A percentile compares a stretch with the other conserved stretches of the same genome.
phyloP scores from a whole-genome alignment of 345 rosid genomes.

The Boechera divaricarpa region DNA sequence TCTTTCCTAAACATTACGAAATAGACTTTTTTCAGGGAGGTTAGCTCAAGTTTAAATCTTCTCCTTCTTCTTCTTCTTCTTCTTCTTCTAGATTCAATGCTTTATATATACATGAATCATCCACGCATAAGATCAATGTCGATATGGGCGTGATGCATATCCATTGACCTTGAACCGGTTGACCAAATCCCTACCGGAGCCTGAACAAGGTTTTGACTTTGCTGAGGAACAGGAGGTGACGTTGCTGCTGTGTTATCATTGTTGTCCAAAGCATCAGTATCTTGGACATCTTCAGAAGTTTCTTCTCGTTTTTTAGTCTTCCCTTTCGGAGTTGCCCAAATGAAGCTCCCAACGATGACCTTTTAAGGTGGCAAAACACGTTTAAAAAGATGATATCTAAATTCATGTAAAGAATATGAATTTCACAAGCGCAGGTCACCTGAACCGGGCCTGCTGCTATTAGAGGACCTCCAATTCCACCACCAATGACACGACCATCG shows the following conservation, averaged over 20 bases:
- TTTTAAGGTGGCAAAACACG: conserved; percentile 32
- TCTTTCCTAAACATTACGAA: conserved; percentile 31
- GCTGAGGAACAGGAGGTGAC: conserved; percentile 53
- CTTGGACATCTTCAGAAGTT: conserved; percentile 51
- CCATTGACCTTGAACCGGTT: conserved; percentile 65
- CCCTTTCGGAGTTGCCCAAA: conserved; percentile 73
- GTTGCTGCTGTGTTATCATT: conserved; percentile 42
- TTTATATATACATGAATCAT: conserved; percentile 44
- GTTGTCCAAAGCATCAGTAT: conserved; percentile 44
- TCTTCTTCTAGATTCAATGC: conserved; percentile 30
- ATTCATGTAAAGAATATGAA: background rate
- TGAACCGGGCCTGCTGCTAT: conserved; percentile 92
- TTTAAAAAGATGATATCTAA: background rate
- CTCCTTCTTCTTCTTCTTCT: conserved; percentile 22
- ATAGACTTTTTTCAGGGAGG: conserved; percentile 22
- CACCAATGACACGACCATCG: conserved; percentile 94
- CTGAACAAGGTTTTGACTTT: conserved; percentile 67
- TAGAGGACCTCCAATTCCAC: conserved; percentile 89
- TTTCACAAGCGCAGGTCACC: conserved; percentile 44
- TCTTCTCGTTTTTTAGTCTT: conserved; percentile 67
- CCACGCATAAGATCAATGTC: conserved; percentile 97
- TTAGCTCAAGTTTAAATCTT: conserved; percentile 21
- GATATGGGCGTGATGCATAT: conserved; percentile 66
- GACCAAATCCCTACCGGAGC: conserved; percentile 69
- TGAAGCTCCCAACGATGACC: conserved; percentile 93